Base-by-base conservation (phyloP, 1,139 yeast species). In the Zygotorulaspora mrakii region DNA sequence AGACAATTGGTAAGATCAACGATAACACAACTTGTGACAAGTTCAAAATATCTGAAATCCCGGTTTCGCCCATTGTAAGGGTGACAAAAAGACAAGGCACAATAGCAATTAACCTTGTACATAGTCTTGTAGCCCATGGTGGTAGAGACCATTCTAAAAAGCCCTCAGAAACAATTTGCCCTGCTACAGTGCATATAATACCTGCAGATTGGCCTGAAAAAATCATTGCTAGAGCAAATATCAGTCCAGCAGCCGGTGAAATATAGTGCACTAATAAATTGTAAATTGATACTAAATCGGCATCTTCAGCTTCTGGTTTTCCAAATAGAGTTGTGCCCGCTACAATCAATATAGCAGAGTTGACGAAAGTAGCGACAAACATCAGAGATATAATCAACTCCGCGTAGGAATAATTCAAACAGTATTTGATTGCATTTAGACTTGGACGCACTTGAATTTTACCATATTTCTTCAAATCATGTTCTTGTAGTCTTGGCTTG, bases 161-260 rank as follows among this genome's bases (percentile, higher is more conserved):
- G 0, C 98, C 98, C 61, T 91, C 97, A 55, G 88, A 80, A 1
- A 91, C 96, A 78, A 89, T 87, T 62, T 91, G 98, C 14, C 98
- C 96, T 1, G 97, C 94, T 57, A 91, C 73, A 0, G 98, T 91
- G 57, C 96, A 91, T n/a, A 91, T 95, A 21, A 94, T 85, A 35
- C 98, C 97, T 1, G 98, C 97, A 56, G 95, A 84, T 60, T 89
- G 95, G 13, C 98, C 98, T n/a, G 95, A 84, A 59, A 89, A 88
- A 38, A 91, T 69, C 62, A 91, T 74, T 1, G 97, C 97, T 32
- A 88, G 66, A 1, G 96, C 96, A 68, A 91, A 91, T 1, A 91
- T 80, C 22, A 87, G 71, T 3, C 97, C 98, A 0, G 97, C 97
- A 2, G 88, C 82, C n/a, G 85, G 82, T 1, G 95, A 85, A 33